Evolutionary conservation across 2,329 filamentous ascomycete species (phyloP), one percentile per base, ranked within the genome.

Genomic region (Calonectria fujianensis): DNA sequence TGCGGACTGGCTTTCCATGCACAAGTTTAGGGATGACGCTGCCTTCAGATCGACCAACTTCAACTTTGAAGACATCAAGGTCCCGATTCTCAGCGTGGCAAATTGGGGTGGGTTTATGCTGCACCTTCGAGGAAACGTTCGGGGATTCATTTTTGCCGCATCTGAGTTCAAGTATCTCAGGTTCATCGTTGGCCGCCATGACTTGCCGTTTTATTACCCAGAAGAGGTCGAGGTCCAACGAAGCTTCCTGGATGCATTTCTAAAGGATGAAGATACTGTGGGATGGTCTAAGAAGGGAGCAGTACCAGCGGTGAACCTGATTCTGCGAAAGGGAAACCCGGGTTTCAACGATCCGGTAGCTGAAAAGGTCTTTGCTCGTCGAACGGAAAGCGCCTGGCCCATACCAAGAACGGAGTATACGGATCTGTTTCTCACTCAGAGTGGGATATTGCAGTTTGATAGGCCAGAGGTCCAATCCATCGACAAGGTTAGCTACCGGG

Each of bases 41-140:
- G 93, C 93, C 83, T 93, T 93, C 74, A 88, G 90, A 2, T 90
- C 88, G 64, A 92, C 91, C 80, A 91, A 93, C 70, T 94, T 92
- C 79, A 85, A 90, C 66, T 85, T 93, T 81, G 88, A 85, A 27
- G 91, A 94, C 76, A 93, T 94, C 70, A 86, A 93, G 73, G 92
- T 94, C 0, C 93, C 93, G 0, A 79, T 94, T 1, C 88, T 94
- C 0, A 90, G 88, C 0, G 93, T 94, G 0, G 93, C 89, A 0
- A 94, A 94, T 81, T 94, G 92, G 92, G 93, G 92, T 29, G 92
- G 92, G 1, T 94, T 94, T 68, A 82, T 92, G 8, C 86, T 94
- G 3, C 93, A 94, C 78, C 86, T 94, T 16, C 87, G 93, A n/a
- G 93, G 93, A 4, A 94, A 94, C 76, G 87, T 94, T 9, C 87